phyloP scores from a whole-genome alignment of 1,284 basidiomycete species.

The Porodaedalea pini region DNA sequence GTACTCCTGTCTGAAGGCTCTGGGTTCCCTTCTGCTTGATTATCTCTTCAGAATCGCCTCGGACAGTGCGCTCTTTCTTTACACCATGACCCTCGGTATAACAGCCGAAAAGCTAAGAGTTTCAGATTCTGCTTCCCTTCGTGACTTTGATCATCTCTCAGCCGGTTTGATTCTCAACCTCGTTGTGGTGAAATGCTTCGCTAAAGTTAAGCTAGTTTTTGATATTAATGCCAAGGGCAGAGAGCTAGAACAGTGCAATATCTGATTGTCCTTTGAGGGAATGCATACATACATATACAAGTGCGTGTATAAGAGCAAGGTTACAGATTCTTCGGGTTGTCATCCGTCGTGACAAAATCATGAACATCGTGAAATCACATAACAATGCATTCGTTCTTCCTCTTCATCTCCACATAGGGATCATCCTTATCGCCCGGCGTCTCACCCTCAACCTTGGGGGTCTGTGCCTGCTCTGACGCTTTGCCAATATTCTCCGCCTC shows the following conservation, averaged over 20 bases:
- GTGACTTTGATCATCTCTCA: too few species aligned
- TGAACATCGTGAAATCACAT: slow-evolving; percentile 9
- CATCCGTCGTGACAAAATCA: neutral
- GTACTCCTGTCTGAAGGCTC: too few species aligned
- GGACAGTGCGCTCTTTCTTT: too few species aligned
- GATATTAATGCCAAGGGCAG: neutral
- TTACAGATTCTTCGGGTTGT: neutral
- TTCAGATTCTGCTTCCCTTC: too few species aligned
- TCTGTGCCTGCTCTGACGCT: slow-evolving; percentile 6
- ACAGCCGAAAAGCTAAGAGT: too few species aligned
- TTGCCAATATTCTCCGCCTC: slow-evolving; percentile 21
- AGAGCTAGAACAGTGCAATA: neutral
- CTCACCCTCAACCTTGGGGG: slow-evolving; percentile 17
- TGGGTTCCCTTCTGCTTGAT: too few species aligned
- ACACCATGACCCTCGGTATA: too few species aligned
- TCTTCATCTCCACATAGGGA: slow-evolving; percentile 23
- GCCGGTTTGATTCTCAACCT: too few species aligned
- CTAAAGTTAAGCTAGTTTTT: too few species aligned
- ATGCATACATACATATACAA: neutral
- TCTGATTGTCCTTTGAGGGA: neutral
- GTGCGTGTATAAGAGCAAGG: neutral
- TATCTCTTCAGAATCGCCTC: too few species aligned
- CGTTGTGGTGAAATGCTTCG: too few species aligned
- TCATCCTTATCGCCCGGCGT: slow-evolving; percentile 9
- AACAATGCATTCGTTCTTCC: slow-evolving; percentile 19